phyloP scores from a whole-genome alignment of 371 early-diverging fungal genomes.

The Actinomortierella ambigua region DNA sequence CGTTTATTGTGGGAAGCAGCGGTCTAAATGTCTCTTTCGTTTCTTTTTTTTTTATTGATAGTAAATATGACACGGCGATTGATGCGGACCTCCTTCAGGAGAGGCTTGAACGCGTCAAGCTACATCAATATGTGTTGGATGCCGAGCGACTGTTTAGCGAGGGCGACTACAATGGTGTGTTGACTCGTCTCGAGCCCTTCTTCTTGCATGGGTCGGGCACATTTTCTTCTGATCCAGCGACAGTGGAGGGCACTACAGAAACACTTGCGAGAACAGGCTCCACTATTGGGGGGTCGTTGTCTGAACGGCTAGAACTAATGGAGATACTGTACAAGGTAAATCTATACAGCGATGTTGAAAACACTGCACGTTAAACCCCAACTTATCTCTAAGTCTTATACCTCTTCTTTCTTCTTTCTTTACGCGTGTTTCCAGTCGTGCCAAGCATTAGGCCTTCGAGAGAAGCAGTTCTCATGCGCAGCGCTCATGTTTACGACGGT shows the following conservation, averaged over 20 bases:
- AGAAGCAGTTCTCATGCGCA: conserved; percentile 26
- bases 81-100: conserved; percentile 28
- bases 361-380: neutral
- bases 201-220: conserved; percentile 27
- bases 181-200: conserved; percentile 49
- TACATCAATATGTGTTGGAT: conserved; percentile 48
- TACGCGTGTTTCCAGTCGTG: conserved; percentile 25
- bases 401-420: neutral
- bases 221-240: neutral
- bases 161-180: conserved; percentile 52
- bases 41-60: conserved; percentile 10
- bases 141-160: conserved; percentile 50
- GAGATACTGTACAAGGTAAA: conserved; percentile 49
- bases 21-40: too few relatives aligned
- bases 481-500: conserved; percentile 30
- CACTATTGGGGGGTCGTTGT: conserved; percentile 27
- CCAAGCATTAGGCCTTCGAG: conserved; percentile 22
- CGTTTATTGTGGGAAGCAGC: too few relatives aligned
- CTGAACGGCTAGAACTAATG: conserved; percentile 45
- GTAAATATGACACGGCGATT: conserved; percentile 53
- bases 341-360: neutral
- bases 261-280: conserved; percentile 4
- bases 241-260: neutral
- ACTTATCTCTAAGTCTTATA: neutral
- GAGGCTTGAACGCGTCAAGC: conserved; percentile 43